These are phyloP conservation scores for Rosa multiflora DNA, from an alignment of 306 rosid species.

Conservation along the genomic window DNA sequence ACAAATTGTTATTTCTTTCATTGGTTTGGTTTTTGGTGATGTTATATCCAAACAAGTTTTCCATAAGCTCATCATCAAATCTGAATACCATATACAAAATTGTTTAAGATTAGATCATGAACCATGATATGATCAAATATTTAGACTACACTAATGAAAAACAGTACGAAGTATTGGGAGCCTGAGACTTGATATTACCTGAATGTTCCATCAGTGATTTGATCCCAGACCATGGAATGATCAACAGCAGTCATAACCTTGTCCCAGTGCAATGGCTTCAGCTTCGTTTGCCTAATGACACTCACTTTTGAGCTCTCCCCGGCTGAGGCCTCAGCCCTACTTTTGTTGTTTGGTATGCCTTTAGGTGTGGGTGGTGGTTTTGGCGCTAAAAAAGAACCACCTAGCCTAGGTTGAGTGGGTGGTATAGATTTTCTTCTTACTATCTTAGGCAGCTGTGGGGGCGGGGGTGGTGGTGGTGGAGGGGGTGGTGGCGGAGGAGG, in stretches of 20 bases:
- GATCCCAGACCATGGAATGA: slow-evolving; percentile 84
- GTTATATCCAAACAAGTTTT: slow-evolving; percentile 70
- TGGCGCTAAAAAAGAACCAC: slow-evolving; percentile 32
- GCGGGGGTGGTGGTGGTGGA: background rate
- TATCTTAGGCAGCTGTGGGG: background rate
- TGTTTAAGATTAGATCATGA: background rate
- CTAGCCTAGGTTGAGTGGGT: slow-evolving; percentile 35
- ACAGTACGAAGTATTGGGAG: background rate
- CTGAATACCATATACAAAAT: slow-evolving; percentile 34
- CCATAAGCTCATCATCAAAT: slow-evolving; percentile 79
- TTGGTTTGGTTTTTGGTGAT: slow-evolving; percentile 29
- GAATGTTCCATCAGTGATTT: slow-evolving; percentile 76
- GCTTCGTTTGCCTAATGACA: slow-evolving; percentile 38
- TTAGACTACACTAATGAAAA: background rate
- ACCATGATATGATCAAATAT: background rate
- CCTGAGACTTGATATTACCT: slow-evolving; percentile 35
- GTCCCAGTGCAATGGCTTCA: slow-evolving; percentile 94
- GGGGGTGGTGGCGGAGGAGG: background rate
- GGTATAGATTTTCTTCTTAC: slow-evolving; percentile 21
- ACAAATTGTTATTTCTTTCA: slow-evolving; percentile 35
- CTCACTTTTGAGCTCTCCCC: slow-evolving; percentile 40
- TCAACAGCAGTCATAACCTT: slow-evolving; percentile 74
- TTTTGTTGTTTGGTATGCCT: slow-evolving; percentile 33
- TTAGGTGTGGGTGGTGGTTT: slow-evolving; percentile 46
- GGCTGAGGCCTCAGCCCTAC: slow-evolving; percentile 21